Conservation (phyloP, 2,329 filamentous ascomycete species). For the Moelleriella libera region DNA sequence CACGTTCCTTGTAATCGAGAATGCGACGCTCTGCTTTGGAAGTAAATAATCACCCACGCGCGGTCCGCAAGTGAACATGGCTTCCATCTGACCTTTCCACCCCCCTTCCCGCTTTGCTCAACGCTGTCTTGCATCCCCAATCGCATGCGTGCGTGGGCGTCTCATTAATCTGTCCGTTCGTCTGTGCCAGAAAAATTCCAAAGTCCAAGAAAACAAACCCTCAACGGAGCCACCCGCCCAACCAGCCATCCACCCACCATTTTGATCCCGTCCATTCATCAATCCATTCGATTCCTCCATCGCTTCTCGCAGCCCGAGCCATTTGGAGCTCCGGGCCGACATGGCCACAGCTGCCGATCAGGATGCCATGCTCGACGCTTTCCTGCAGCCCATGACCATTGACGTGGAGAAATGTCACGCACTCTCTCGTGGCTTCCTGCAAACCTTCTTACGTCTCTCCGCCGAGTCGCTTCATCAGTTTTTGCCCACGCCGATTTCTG, state of each 20-base stretch:
- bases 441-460: slow-evolving; percentile 34
- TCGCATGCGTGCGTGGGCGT: background rate
- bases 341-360: slow-evolving; percentile 3
- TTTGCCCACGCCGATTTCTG: slow-evolving; percentile 45
- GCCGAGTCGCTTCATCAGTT: slow-evolving; percentile 41
- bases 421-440: slow-evolving; percentile 32
- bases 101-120: too few species aligned
- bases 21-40: too few species aligned
- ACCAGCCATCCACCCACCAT: background rate
- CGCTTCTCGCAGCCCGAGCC: too few species aligned
- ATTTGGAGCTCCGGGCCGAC: background rate
- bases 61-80: too few species aligned
- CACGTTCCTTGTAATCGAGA: too few species aligned
- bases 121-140: too few species aligned
- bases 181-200: background rate
- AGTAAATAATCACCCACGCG: too few species aligned
- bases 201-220: too few species aligned
- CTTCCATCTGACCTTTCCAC: too few species aligned
- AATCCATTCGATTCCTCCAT: background rate
- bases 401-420: slow-evolving; percentile 28
- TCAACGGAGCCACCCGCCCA: background rate
- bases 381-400: slow-evolving; percentile 36
- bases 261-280: background rate
- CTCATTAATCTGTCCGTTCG: background rate
- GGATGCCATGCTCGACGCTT: slow-evolving; percentile 19